phyloP scores from a whole-genome alignment of 768 basidiomycete species.

The Russula brevipes region DNA sequence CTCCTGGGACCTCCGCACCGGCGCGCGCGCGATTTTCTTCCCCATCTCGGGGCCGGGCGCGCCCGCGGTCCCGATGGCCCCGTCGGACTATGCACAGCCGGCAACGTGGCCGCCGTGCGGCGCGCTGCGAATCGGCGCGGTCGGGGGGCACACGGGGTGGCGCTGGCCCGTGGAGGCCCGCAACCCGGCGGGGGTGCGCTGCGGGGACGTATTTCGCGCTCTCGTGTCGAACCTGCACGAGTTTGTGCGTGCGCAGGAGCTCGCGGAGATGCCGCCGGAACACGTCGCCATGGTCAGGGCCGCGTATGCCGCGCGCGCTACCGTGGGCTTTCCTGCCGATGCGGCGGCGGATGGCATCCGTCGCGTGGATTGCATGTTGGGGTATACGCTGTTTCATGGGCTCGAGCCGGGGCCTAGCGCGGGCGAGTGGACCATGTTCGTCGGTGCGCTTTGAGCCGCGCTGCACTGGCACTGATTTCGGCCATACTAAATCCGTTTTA shows the following conservation, averaged over 20 bases:
- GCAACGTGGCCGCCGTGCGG: conserved; percentile 60
- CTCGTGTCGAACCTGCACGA: conserved; percentile 42
- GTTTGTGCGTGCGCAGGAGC: conserved; percentile 30
- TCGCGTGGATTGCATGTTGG: conserved; percentile 18
- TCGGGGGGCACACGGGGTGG: conserved; percentile 44
- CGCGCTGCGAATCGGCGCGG: conserved; percentile 51
- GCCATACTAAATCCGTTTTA: not conserved
- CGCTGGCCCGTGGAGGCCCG: conserved; percentile 53
- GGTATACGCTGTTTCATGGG: conserved; percentile 16
- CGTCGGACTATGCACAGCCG: conserved; percentile 43
- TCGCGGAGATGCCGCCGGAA: conserved; percentile 25
- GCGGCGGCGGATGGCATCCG: conserved; percentile 10
- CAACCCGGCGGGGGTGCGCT: conserved; percentile 45
- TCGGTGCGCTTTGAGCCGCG: conserved; percentile 12
- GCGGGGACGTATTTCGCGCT: conserved; percentile 46
- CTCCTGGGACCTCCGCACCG: conserved; percentile 44
- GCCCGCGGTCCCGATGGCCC: conserved; percentile 27
- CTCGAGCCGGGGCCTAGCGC: conserved; percentile 14
- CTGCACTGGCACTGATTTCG: no score
- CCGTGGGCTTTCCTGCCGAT: not conserved
- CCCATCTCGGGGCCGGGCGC: conserved; percentile 31
- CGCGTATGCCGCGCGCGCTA: conserved; percentile 24
- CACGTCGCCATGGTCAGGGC: not conserved
- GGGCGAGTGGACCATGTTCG: conserved; percentile 23
- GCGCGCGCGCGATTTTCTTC: conserved; percentile 23